Base-by-base conservation (phyloP, 768 basidiomycete species). In the Pisolithus marmoratus region DNA sequence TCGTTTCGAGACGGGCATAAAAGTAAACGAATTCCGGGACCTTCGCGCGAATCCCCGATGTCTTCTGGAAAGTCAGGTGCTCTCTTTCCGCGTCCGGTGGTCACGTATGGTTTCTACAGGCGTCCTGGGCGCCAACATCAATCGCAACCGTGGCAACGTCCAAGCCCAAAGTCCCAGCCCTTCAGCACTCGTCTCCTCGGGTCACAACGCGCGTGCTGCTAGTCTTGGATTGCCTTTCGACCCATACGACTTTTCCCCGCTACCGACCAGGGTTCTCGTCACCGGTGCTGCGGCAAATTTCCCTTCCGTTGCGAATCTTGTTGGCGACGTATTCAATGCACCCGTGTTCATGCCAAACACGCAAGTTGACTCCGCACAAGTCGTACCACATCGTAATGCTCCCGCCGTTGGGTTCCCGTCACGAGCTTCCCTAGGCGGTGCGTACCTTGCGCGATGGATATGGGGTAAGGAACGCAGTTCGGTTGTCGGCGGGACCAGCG, bases 31-130 rank as follows among this genome's bases (percentile, higher is more conserved):
- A 65, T 93, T 92, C 72, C 81, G 89, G 23, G 90, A 93, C 65
- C 79, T 92, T 20, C 84, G 90, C 27, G 90, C 90, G 12, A 93
- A 93, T 70, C 90, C 90, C 0, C 81, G 90, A 17, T 91, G 89
- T 69, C 79, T 93, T 22, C 71, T 93, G 40, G 90, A 93, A 68
- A 85, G 82, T 54, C 90, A 93, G 60, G 70, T 87, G 23, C 77
- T 93, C 34, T 81, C 85, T 17, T 86, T 93, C 74, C 83, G 90
- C 23, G 83, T 89, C 38, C 85, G 87, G 57, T 90, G 87, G 83
- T 83, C 87, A 1, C 76, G 81, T 23, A 83, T 90, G 75, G 70
- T 83, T 46, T 72, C 83, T 3, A 82, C 83, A 0, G 87, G 87
- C 42, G 77, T 87, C 15, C 74, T 88, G 19, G 84, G 83, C 19